Percentiles rank a stretch among this genome's conserved stretches.
These are phyloP conservation scores for Achaetomium macrosporum DNA, from an alignment of 2,329 filamentous ascomycete genomes.

Conservation along the genomic window DNA sequence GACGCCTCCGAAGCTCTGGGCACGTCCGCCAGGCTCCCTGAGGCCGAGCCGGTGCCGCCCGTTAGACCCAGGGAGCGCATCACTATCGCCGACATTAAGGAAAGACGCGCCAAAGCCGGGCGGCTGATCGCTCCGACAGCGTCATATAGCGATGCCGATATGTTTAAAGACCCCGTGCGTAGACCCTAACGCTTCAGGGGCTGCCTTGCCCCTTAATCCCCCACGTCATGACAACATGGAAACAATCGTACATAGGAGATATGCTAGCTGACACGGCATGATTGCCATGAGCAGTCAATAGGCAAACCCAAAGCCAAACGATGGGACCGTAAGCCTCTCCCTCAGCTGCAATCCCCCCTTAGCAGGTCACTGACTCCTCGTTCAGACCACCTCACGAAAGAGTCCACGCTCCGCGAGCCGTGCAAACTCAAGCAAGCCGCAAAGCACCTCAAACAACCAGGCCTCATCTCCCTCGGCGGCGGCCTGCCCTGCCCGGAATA, in stretches of 20 bases:
- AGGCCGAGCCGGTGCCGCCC: slow-evolving; percentile 20
- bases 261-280: background rate
- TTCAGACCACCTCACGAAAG: slow-evolving; percentile 53
- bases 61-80: slow-evolving; percentile 29
- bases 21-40: slow-evolving; percentile 23
- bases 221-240: background rate
- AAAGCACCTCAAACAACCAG: slow-evolving; percentile 69
- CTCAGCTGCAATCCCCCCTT: slow-evolving; percentile 3
- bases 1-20: slow-evolving; percentile 17
- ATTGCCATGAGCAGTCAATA: slow-evolving; percentile 23
- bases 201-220: background rate
- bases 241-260: no score
- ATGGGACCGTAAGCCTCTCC: slow-evolving; percentile 68
- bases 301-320: slow-evolving; percentile 70
- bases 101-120: slow-evolving; percentile 64
- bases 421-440: slow-evolving; percentile 81
- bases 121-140: slow-evolving; percentile 70
- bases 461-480: slow-evolving; percentile 85
- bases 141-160: slow-evolving; percentile 69
- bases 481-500: slow-evolving; percentile 84
- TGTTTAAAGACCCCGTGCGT: slow-evolving; percentile 71
- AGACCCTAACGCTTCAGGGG: background rate
- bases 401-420: slow-evolving; percentile 55
- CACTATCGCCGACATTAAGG: slow-evolving; percentile 60
- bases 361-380: background rate